These are phyloP conservation scores for Stachybotrys echinatus DNA, from an alignment of 2,329 filamentous ascomycete genomes.

Conservation along the genomic window DNA sequence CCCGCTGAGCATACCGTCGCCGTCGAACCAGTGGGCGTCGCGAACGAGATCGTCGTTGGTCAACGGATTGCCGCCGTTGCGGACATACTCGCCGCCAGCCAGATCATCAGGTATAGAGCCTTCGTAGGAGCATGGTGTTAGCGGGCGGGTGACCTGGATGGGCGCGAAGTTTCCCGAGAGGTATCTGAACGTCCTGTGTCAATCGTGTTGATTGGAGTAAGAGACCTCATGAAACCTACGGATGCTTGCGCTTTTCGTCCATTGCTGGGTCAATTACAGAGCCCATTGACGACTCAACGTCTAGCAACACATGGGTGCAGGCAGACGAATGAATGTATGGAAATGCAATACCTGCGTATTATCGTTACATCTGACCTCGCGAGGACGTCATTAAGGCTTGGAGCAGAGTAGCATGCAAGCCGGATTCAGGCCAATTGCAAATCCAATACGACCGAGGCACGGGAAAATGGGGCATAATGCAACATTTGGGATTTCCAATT, in stretches of 20 bases:
- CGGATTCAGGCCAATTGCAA: too few relatives aligned
- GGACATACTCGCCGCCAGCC: slow-evolving; percentile 63
- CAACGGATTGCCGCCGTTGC: slow-evolving; percentile 66
- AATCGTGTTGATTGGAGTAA: neutral
- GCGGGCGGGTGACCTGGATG: slow-evolving; percentile 46
- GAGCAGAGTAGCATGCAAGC: too few relatives aligned
- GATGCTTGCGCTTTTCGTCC: neutral
- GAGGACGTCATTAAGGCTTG: too few relatives aligned
- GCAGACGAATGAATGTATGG: neutral
- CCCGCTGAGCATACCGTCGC: slow-evolving; percentile 68
- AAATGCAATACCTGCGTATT: too few relatives aligned
- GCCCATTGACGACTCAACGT: neutral
- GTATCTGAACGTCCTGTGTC: slow-evolving; percentile 34
- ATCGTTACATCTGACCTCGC: too few relatives aligned
- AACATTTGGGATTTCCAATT: too few relatives aligned
- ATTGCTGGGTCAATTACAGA: neutral
- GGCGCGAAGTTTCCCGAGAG: slow-evolving; percentile 67
- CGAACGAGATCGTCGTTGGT: slow-evolving; percentile 54
- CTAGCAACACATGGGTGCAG: neutral
- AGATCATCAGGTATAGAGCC: slow-evolving; percentile 61
- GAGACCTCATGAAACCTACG: neutral
- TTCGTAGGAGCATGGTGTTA: slow-evolving; percentile 51
- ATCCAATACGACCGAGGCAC: too few relatives aligned
- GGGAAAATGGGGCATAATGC: too few relatives aligned
- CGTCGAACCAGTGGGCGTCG: slow-evolving; percentile 70